Conservation (phyloP, 2,329 filamentous ascomycete species). For the Phialemoniopsis sp. region DNA sequence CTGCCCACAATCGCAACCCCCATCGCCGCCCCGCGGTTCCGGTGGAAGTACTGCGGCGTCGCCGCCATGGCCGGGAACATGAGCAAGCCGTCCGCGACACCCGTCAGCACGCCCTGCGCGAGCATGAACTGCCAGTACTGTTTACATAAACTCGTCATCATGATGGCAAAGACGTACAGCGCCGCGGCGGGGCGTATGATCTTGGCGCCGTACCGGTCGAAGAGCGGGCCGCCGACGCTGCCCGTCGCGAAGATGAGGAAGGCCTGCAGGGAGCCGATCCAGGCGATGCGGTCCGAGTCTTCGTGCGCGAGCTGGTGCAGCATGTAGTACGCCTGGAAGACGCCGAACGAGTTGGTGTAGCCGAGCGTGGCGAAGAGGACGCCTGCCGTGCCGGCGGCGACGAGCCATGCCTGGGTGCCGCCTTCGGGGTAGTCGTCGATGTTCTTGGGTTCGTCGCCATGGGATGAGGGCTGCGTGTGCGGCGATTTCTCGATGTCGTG, state of each 20-base stretch:
- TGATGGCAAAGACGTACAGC: conserved; percentile 17
- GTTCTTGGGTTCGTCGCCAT: not conserved
- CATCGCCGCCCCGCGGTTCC: conserved; percentile 29
- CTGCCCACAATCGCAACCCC: conserved; percentile 31
- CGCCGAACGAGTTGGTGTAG: conserved; percentile 30
- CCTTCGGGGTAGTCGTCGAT: conserved; percentile 10
- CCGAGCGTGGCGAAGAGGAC: conserved; percentile 26
- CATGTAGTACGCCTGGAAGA: conserved; percentile 27
- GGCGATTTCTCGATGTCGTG: not conserved
- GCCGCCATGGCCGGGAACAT: conserved; percentile 29
- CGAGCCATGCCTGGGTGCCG: conserved; percentile 22
- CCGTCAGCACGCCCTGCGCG: conserved; percentile 30
- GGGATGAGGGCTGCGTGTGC: not conserved
- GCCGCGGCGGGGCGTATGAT: conserved; percentile 10
- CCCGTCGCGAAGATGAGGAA: conserved; percentile 23
- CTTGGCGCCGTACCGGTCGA: conserved; percentile 30
- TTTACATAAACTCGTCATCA: conserved; percentile 28
- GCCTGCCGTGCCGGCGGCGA: conserved; percentile 13
- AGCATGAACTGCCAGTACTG: conserved; percentile 36
- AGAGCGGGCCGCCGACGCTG: conserved; percentile 22
- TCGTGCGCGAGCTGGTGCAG: conserved; percentile 17
- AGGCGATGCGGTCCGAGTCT: conserved; percentile 22
- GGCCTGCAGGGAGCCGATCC: conserved; percentile 26
- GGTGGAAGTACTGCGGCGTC: conserved; percentile 30
- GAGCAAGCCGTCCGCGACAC: conserved; percentile 24